Evolutionary conservation across 1,284 basidiomycete species (phyloP), one percentile per base, ranked within the genome.

Genomic region (Naganishia cerealis): DNA sequence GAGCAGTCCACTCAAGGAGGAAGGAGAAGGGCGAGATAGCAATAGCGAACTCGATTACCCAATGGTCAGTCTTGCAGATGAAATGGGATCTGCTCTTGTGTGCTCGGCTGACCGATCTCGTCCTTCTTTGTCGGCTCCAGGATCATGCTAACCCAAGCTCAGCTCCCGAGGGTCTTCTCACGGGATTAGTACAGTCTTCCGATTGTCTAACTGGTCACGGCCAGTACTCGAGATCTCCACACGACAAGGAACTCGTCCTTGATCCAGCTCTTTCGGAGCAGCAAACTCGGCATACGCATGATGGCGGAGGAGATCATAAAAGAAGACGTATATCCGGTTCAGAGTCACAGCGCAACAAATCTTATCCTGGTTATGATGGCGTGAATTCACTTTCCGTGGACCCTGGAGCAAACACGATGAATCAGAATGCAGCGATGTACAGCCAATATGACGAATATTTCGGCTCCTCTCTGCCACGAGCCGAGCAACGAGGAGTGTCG

Each of bases 221-320:
- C 42, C 21, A 38, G 18, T 46, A 29, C 58, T 66, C 63, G n/a
- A 43, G 54, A 33, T 66, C 63, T 9, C 50, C 61, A 33, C 36
- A 53, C 38, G 50, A 63, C 38, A 39, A 63, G 5, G 61, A 52
- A 24, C 53, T 63, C 15, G 61, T 33, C 3, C 33, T 63, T 4
- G 61, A 63, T 54, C 61, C 61, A 21, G 36, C 36, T 2, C 26
- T 50, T 50, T 50, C 46, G n/a, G 46, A 33, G n/a, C 24, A 7
- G n/a, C 21, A 8, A n/a, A 24, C 21, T 24, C n/a, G 46, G 15
- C 8, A 24, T 24, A 50, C 3, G n/a, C 43, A n/a, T 9, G n/a
- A 18, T 13, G 40, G 10, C n/a, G 21, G 46, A 50, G 21, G 46
- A 50, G 13, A 50, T 24, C 21, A 50, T 24, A 50, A 50, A 38